These are phyloP conservation scores for Naganishia vishniacii DNA, from an alignment of 768 basidiomycete genomes.

Conservation along the genomic window DNA sequence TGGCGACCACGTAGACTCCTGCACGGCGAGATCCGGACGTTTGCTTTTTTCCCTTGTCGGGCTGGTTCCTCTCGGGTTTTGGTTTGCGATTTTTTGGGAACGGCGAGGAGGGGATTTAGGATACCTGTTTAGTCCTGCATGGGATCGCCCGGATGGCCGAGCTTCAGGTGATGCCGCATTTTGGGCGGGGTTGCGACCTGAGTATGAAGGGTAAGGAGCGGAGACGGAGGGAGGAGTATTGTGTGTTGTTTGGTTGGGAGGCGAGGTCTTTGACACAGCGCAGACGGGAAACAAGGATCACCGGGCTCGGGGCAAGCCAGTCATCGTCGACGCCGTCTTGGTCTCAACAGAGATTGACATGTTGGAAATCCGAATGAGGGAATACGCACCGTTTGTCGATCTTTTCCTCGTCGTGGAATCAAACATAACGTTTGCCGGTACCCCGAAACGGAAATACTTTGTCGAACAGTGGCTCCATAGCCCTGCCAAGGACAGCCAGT, in stretches of 20 bases:
- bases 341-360: slow-evolving; percentile 36
- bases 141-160: slow-evolving; percentile 28
- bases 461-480: slow-evolving; percentile 17
- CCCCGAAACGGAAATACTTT: slow-evolving; percentile 31
- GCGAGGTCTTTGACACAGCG: neutral
- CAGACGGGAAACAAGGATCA: neutral
- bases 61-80: neutral
- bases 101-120: slow-evolving; percentile 28
- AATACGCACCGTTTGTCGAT: slow-evolving; percentile 31
- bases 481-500: slow-evolving; percentile 23
- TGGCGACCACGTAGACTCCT: too few relatives aligned
- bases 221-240: slow-evolving; percentile 21
- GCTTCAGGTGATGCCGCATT: slow-evolving; percentile 26
- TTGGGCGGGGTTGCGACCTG: neutral
- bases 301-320: slow-evolving; percentile 7
- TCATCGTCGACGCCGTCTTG: slow-evolving; percentile 31
- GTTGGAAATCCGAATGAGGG: slow-evolving; percentile 35
- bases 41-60: neutral
- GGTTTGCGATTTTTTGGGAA: slow-evolving; percentile 1
- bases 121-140: slow-evolving; percentile 31
- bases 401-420: slow-evolving; percentile 34
- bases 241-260: slow-evolving; percentile 28
- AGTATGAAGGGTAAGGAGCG: neutral
- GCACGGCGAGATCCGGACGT: neutral
- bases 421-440: slow-evolving; percentile 33